Base-by-base conservation (phyloP, 208 protist species). In the Leishmania lainsoni region DNA sequence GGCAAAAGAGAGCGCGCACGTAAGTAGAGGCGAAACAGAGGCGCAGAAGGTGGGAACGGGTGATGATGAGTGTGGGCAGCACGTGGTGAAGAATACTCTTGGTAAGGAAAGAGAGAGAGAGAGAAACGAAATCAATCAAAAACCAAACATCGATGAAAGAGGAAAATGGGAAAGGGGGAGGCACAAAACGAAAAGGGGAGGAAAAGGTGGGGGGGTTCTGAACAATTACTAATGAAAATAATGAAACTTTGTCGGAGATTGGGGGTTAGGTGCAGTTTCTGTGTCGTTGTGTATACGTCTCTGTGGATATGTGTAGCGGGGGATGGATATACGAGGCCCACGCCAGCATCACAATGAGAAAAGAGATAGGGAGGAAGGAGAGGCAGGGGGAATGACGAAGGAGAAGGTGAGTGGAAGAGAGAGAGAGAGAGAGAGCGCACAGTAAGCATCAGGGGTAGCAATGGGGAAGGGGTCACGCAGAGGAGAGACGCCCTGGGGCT, bases 381-480 rank as follows among this genome's bases (percentile, higher is more conserved):
- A n/a, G 1, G 1, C n/a, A 35, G 29, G 26, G n/a, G 22, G 58
- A 29, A 63, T 26, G n/a, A 63, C 22, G 20, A 63, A 29, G 58
- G 58, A 35, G 29, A 35, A 17, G 6, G 61, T 14, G 29, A 39
- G 61, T 42, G 14, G 29, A 39, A 68, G 61, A 8, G 61, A 66
- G 61, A 68, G 61, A 68, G 61, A 29, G 26, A 68, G 61, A 68
- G 61, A 68, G 61, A 29, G 26, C 39, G 61, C 61, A 68, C 29
- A 39, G 61, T n/a, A 68, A 39, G 26, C 9, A 68, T 68, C 61
- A 68, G 29, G 4, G 61, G 61, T 29, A 20, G 39, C 20, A 3
- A 14, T 10, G 29, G 29, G 29, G 29, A 29, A 29, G 58, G 22
- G 58, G 8, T 12, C 14, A 4, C 29, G 29, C 61, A 32, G 29